Conservation (phyloP, 441 rosid genomes). For the Eutrema salsugineum region DNA sequence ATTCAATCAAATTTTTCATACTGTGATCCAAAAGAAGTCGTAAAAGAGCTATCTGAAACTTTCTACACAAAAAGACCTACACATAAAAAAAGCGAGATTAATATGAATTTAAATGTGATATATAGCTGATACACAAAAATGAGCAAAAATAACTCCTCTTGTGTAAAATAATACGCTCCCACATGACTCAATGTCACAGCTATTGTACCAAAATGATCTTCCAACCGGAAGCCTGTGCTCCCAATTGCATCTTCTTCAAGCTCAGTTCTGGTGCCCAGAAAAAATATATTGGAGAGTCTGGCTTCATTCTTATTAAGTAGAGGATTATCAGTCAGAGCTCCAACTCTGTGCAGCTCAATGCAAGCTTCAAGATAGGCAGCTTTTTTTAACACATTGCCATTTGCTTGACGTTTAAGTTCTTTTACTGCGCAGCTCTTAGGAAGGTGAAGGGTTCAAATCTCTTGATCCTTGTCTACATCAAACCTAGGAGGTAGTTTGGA, state of each 20-base stretch:
- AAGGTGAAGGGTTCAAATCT: constrained; percentile 50
- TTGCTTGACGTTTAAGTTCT: constrained; percentile 41
- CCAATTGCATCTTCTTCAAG: constrained; percentile 50
- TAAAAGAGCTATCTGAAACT: constrained; percentile 59
- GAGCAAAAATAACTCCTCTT: constrained; percentile 37
- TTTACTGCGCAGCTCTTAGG: constrained; percentile 74
- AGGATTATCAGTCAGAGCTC: constrained; percentile 83
- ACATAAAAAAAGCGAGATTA: neutral
- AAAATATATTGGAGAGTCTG: constrained; percentile 39
- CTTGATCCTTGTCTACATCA: constrained; percentile 44
- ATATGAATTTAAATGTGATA: neutral
- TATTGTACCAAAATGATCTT: constrained; percentile 55
- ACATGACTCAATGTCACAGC: constrained; percentile 43
- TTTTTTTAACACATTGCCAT: constrained; percentile 48
- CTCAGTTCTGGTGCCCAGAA: constrained; percentile 52
- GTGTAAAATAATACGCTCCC: constrained; percentile 42
- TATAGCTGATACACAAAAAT: neutral
- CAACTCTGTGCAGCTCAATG: constrained; percentile 62
- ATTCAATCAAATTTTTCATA: constrained; percentile 37
- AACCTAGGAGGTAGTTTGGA: constrained; percentile 77
- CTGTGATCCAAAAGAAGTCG: constrained; percentile 51
- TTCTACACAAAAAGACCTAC: constrained; percentile 65
- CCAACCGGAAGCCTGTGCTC: constrained; percentile 39
- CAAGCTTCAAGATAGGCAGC: constrained; percentile 88
- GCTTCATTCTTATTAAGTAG: constrained; percentile 57